phyloP scores from a whole-genome alignment of 805 yeast genomes.

The Saccharomycopsis fibuligera region DNA sequence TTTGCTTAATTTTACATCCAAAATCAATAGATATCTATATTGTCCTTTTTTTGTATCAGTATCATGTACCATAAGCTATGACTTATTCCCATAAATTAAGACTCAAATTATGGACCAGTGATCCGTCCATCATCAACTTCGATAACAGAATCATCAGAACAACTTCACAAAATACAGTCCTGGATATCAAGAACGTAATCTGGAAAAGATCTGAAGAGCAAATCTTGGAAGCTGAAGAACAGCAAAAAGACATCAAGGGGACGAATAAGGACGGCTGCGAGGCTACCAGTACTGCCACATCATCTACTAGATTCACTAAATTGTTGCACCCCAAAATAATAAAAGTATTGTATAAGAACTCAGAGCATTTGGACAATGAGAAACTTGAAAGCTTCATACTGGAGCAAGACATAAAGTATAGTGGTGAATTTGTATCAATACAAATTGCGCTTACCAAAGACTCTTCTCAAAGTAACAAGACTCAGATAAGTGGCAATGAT shows the following conservation, averaged over 20 bases:
- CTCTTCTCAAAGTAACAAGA: too few species aligned
- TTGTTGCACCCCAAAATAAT: background rate
- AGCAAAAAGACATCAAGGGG: too few species aligned
- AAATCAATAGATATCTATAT: too few species aligned
- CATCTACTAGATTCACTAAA: background rate
- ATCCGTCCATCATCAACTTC: background rate
- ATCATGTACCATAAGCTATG: too few species aligned
- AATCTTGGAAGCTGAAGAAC: background rate
- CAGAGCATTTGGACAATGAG: background rate
- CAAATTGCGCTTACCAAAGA: background rate
- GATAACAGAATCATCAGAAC: conserved; percentile 1
- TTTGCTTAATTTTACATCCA: too few species aligned
- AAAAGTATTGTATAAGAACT: background rate
- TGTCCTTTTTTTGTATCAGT: too few species aligned
- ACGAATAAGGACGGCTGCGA: background rate
- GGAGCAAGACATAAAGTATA: background rate
- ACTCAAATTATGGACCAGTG: conserved; percentile 5
- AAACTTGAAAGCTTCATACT: background rate
- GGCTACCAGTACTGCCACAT: too few species aligned
- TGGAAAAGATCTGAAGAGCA: conserved; percentile 3
- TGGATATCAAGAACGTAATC: conserved; percentile 8
- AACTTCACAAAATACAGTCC: conserved; percentile 4
- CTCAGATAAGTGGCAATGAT: too few species aligned
- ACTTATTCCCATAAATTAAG: too few species aligned
- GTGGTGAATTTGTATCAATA: background rate